These are phyloP conservation scores for Mucor circinelloides DNA, from an alignment of 371 early-diverging fungal species.

Conservation along the genomic window DNA sequence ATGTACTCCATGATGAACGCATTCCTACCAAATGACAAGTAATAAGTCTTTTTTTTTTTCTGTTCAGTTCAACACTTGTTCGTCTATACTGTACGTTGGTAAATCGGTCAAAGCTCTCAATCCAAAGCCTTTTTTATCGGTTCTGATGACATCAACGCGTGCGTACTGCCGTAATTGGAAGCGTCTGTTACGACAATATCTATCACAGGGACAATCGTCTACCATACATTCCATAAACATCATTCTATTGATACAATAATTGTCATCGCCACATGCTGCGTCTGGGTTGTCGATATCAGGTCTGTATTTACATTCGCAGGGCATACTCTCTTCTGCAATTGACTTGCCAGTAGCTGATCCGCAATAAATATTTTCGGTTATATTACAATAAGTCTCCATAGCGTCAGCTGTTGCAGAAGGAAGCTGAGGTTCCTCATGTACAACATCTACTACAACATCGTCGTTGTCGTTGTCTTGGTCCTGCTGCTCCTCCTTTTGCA, in stretches of 20 bases:
- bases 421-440: constrained; percentile 10
- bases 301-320: constrained; percentile 81
- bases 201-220: constrained; percentile 88
- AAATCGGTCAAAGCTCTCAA: constrained; percentile 73
- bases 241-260: constrained; percentile 90
- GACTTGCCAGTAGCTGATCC: constrained; percentile 73
- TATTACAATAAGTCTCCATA: constrained; percentile 60
- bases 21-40: constrained; percentile 30
- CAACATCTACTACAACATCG: background rate
- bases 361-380: constrained; percentile 67
- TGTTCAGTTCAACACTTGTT: background rate
- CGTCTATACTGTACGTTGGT: constrained; percentile 50
- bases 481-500: no score
- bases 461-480: background rate
- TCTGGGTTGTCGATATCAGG: constrained; percentile 48
- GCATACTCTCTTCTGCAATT: constrained; percentile 73
- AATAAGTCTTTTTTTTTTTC: background rate
- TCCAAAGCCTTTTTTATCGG: constrained; percentile 93
- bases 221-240: constrained; percentile 92
- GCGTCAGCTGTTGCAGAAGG: constrained; percentile 56
- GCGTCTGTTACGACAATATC: constrained; percentile 88
- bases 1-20: constrained; percentile 96
- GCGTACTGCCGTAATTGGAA: constrained; percentile 87
- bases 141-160: constrained; percentile 81
- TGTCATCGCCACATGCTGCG: constrained; percentile 85